phyloP scores from a whole-genome alignment of 2,329 filamentous ascomycete genomes.

The Scytalidium lignicola region DNA sequence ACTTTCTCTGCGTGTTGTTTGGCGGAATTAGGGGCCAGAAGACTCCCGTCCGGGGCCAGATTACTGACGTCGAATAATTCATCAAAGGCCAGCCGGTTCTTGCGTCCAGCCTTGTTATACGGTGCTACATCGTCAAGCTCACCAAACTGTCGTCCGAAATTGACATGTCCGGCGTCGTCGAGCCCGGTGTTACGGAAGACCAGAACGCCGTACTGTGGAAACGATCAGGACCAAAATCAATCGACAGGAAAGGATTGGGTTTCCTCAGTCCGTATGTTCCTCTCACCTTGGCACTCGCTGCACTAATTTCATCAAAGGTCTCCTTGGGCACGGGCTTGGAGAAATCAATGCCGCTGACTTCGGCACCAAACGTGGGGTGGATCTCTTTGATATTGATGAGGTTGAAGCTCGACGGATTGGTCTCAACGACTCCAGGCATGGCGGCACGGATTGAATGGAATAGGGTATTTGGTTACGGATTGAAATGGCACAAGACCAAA shows the following conservation, averaged over 20 bases:
- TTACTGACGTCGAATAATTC: conserved; percentile 56
- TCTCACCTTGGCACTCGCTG: conserved; percentile 30
- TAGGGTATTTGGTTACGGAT: no score
- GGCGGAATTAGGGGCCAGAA: conserved; percentile 10
- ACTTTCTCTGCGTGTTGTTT: conserved; percentile 16
- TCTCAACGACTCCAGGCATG: no score
- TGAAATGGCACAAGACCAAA: no score
- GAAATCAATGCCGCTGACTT: conserved; percentile 33
- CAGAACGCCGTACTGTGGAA: conserved; percentile 43
- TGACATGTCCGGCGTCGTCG: conserved; percentile 45
- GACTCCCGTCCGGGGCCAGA: conserved; percentile 39
- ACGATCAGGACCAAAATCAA: no score
- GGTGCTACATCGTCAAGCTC: conserved; percentile 50
- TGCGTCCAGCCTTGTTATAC: conserved; percentile 39
- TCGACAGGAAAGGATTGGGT: no score
- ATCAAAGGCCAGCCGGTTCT: conserved; percentile 38
- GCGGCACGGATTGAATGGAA: no score
- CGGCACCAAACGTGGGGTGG: conserved; percentile 26
- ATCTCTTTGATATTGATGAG: no score
- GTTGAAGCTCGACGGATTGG: no score
- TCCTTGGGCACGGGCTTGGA: conserved; percentile 26
- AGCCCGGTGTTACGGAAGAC: conserved; percentile 47
- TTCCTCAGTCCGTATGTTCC: no score
- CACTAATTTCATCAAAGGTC: conserved; percentile 30
- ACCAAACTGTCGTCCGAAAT: conserved; percentile 46